Conservation (phyloP, 345 rosid species). For the Eucalyptus erythrocorys region DNA sequence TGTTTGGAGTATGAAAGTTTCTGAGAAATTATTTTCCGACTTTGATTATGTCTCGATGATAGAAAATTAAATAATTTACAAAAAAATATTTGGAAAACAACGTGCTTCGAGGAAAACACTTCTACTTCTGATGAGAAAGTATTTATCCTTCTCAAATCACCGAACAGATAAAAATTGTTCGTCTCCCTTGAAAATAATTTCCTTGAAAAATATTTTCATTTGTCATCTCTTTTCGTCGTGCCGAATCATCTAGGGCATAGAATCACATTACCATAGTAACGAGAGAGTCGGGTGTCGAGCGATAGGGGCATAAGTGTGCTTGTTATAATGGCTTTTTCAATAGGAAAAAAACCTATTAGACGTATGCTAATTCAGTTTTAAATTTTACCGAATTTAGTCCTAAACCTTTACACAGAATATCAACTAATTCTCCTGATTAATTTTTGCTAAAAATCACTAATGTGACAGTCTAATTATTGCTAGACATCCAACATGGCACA, state of each 20-base stretch:
- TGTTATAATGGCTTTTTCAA: not conserved
- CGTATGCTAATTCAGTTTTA: rapidly evolving
- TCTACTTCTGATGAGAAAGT: rapidly evolving
- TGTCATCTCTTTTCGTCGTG: rapidly evolving
- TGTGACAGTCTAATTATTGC: rapidly evolving
- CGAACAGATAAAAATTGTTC: rapidly evolving
- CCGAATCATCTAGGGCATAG: rapidly evolving
- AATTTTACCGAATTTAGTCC: not conserved
- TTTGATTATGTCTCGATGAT: rapidly evolving
- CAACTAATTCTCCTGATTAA: rapidly evolving
- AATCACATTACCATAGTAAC: not conserved
- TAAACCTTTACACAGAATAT: rapidly evolving
- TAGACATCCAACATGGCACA: rapidly evolving
- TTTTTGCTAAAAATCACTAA: rapidly evolving
- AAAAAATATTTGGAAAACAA: too few relatives aligned
- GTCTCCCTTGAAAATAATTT: not conserved
- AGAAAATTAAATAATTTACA: rapidly evolving
- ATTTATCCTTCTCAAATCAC: not conserved
- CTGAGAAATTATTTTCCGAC: not conserved
- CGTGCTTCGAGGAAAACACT: not conserved
- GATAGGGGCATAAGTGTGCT: not conserved
- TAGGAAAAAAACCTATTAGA: not conserved
- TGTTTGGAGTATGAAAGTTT: not conserved
- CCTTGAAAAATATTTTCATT: rapidly evolving
- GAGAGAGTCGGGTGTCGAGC: rapidly evolving